Conservation (phyloP, 2,329 filamentous ascomycete genomes). For the Bipolaris cookei region DNA sequence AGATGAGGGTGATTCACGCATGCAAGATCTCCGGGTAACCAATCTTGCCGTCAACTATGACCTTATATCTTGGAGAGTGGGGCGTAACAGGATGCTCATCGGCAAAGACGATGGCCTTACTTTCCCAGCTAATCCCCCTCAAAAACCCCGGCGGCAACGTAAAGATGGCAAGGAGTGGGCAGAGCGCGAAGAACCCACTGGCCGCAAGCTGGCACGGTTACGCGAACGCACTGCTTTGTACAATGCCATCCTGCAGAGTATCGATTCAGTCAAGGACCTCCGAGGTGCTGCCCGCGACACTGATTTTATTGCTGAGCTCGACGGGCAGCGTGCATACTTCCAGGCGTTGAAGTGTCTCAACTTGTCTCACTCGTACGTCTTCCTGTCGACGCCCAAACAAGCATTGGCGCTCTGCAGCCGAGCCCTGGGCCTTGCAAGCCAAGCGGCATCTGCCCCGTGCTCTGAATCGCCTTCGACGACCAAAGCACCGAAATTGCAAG, state of each 20-base stretch:
- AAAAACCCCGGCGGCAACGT: constrained; percentile 60
- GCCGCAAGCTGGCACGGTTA: constrained; percentile 77
- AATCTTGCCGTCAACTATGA: constrained; percentile 93
- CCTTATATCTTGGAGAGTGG: constrained; percentile 92
- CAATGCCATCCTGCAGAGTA: constrained; percentile 86
- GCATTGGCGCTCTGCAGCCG: constrained; percentile 84
- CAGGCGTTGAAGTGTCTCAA: constrained; percentile 86
- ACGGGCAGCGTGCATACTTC: constrained; percentile 82
- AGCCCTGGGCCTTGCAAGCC: constrained; percentile 67
- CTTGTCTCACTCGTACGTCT: constrained; percentile 81
- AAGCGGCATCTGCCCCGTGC: constrained; percentile 53
- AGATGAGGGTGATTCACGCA: constrained; percentile 79
- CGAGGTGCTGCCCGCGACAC: constrained; percentile 88
- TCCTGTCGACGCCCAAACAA: constrained; percentile 74
- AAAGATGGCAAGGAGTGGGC: constrained; percentile 56
- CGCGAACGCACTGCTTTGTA: constrained; percentile 90
- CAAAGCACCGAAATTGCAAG: constrained; percentile 69
- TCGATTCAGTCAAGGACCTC: constrained; percentile 87
- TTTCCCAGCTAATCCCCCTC: constrained; percentile 58
- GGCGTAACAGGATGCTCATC: constrained; percentile 86
- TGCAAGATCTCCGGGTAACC: constrained; percentile 92
- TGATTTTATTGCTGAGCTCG: constrained; percentile 76
- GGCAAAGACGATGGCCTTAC: constrained; percentile 80
- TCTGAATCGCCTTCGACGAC: constrained; percentile 41
- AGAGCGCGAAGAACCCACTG: constrained; percentile 69